Base-by-base conservation (phyloP, 2,329 filamentous ascomycete genomes). In the Phoma herbarum region DNA sequence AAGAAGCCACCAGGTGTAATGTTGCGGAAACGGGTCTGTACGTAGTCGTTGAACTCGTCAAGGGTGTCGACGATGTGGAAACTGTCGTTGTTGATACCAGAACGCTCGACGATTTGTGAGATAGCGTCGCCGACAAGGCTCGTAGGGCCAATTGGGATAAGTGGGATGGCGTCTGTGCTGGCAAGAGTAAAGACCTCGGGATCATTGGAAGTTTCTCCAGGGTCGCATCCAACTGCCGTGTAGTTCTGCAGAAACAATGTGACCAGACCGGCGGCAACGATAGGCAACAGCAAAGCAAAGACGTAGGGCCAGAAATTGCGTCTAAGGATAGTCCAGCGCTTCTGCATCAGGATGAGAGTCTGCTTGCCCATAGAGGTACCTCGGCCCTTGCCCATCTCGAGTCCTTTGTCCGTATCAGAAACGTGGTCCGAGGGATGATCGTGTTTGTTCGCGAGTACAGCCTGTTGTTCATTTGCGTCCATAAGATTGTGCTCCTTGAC, bases 1-100 rank as follows among this genome's bases (percentile, higher is more conserved):
- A 91, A 97, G 72, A 95, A 85, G 0, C 90, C 93, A n/a, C 90
- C 91, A 0, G 91, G 92, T 0, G 86, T 90, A 39, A 94, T 83
- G 51, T 88, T 89, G 49, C 80, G 83, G 72, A 88, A 92, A 31
- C 88, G 83, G 7, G 81, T 77, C 4, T 80, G 68, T 47, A 97
- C 84, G 62, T 85, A 89, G 23, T 82, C 72, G 56, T 89, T 87
- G 76, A 96, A 96, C 0, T 89, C 85, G 26, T 84, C 78, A 7
- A 92, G 81, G 0, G 84, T 88, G 59, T 91, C 80, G 9, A 92
- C 88, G 0, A 84, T 59, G 16, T 86, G 79, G 42, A 86, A 77
- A 39, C 49, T 62, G 1, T 70, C 59, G 11, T 61, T 54, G 28
- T 56, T 52, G 31, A 77, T 56, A 2, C 74, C 67, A 14, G 69